These are phyloP conservation scores for Didymella sp. DNA, from an alignment of 2,329 filamentous ascomycete genomes.

Conservation along the genomic window DNA sequence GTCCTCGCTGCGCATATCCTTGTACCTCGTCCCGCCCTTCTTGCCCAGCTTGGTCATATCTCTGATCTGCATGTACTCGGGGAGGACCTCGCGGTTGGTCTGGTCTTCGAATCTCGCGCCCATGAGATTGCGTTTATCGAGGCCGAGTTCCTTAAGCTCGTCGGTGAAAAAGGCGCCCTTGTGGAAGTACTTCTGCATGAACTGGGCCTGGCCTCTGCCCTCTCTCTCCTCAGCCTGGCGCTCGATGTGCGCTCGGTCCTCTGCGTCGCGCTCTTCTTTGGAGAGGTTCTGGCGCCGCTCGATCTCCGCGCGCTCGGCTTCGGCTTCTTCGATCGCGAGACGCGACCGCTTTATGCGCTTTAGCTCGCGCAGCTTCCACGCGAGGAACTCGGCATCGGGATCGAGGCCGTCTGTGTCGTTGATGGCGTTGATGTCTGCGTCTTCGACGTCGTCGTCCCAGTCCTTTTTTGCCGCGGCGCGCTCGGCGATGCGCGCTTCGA, in stretches of 20 bases:
- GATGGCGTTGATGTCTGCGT: conserved; percentile 75
- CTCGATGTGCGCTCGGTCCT: conserved; percentile 80
- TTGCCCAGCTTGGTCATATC: conserved; percentile 94
- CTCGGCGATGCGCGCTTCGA: conserved; percentile 80
- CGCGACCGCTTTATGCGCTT: conserved; percentile 87
- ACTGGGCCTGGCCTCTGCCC: conserved; percentile 78
- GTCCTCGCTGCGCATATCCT: conserved; percentile 86
- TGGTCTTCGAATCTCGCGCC: conserved; percentile 86
- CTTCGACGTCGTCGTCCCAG: conserved; percentile 75
- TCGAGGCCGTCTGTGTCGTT: conserved; percentile 90
- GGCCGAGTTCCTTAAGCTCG: conserved; percentile 74
- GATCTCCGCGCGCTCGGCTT: conserved; percentile 86
- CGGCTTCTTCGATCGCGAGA: conserved; percentile 80
- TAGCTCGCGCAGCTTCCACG: conserved; percentile 93
- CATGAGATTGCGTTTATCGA: conserved; percentile 85
- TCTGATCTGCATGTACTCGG: conserved; percentile 88
- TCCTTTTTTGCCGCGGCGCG: conserved; percentile 78
- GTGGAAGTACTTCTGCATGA: conserved; percentile 96
- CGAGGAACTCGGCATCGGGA: conserved; percentile 84
- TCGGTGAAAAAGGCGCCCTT: conserved; percentile 95
- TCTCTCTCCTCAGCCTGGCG: conserved; percentile 80
- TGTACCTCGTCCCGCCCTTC: conserved; percentile 90
- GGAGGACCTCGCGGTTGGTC: conserved; percentile 79
- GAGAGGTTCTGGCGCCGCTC: conserved; percentile 88
- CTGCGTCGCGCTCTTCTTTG: conserved; percentile 81